Evolutionary conservation across 2,329 filamentous ascomycete species (phyloP), one percentile per base, ranked within the genome.

Genomic region (Cyphellophora europaea): DNA sequence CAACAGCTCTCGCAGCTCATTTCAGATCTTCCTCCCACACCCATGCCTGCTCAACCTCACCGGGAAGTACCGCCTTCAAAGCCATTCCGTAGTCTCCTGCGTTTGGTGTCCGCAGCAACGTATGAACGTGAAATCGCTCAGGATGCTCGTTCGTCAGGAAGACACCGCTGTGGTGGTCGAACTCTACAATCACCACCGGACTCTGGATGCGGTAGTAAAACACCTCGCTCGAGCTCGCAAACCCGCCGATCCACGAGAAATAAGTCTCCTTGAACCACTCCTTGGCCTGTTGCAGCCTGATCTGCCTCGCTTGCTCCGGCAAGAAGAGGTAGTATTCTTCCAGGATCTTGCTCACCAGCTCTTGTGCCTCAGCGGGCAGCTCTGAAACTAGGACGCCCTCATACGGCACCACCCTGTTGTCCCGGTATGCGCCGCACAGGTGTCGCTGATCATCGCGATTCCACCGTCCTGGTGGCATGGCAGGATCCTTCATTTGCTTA

Each of bases 371-470:
- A 0, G 53, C 2, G 0, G 54, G 53, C 34, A 84, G 58, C 0
- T 63, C 54, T 0, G 65, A 61, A 0, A 78, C 75, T 0, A 65
- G 50, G 5, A 83, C 56, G 0, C 83, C 83, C 56, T 88, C 77
- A 51, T 77, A 83, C 0, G 83, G 82, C 0, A 89, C 78, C 8
- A 82, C 58, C 8, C 82, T 71, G 54, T 89, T 91, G 49, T 89
- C 83, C 10, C 81, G 72, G 53, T 82, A 85, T 0, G 83, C 83
- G 21, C 84, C 83, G 52, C 81, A 84, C 4, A 86, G 54, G 49
- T 88, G 82, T 5, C 82, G 69, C 60, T 88, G 81, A 53, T 89
- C 83, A 49, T 86, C 81, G 45, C 78, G 78, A 53, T 88, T 88
- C 82, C 82, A 88, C 5, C 82, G 69, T 6, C 63, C 63, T 15